These are phyloP conservation scores for Coemansia biformis DNA, from an alignment of 192 early-diverging fungal species.

Conservation along the genomic window DNA sequence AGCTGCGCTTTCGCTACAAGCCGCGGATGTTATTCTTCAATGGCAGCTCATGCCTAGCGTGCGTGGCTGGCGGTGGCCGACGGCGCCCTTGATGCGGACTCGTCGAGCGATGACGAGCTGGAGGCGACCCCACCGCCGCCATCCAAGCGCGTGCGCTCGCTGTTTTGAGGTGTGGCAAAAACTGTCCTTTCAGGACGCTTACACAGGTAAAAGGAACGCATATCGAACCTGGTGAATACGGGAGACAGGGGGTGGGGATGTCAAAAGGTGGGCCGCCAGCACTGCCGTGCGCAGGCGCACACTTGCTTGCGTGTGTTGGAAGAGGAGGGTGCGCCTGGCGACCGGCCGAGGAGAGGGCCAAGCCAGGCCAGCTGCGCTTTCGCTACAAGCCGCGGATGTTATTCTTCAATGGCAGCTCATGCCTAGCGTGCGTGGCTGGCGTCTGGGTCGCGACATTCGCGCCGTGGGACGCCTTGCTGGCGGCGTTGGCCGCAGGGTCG, in stretches of 20 bases:
- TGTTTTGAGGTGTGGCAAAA: conserved; percentile 8
- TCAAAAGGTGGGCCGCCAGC: too few species aligned
- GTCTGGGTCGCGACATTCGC: too few species aligned
- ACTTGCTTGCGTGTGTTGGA: too few species aligned
- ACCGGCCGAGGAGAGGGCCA: too few species aligned
- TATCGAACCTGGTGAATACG: too few species aligned
- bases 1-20: too few species aligned
- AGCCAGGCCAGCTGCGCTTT: too few species aligned
- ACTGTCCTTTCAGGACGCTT: not conserved
- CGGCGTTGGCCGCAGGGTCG: conserved; percentile 1
- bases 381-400: conserved; percentile 34
- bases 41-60: conserved; percentile 19
- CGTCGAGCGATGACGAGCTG: conserved; percentile 38
- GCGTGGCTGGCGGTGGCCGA: not conserved
- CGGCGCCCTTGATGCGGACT: conserved; percentile 7
- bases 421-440: not conserved
- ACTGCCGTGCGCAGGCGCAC: too few species aligned
- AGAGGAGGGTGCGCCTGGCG: too few species aligned
- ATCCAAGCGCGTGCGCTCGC: conserved; percentile 34
- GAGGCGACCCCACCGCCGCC: conserved; percentile 46
- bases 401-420: conserved; percentile 34
- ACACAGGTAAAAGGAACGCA: too few species aligned
- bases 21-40: conserved; percentile 39
- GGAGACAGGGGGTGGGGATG: too few species aligned
- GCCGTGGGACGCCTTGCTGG: not conserved